Evolutionary conservation across 2,329 filamentous ascomycete species (phyloP).

Genomic region (Exophiala dermatitidis): DNA sequence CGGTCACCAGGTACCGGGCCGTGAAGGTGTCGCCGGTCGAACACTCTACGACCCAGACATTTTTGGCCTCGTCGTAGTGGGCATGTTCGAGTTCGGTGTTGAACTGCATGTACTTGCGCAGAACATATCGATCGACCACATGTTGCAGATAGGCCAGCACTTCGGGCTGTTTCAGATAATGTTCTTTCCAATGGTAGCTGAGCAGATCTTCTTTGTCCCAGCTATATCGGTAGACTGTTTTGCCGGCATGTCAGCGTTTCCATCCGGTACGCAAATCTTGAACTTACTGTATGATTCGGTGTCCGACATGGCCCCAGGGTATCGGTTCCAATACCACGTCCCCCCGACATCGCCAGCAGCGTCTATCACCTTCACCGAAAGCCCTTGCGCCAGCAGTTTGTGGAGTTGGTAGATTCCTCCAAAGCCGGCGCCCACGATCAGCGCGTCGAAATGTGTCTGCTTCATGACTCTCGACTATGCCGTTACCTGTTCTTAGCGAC

Average conservation of each 20-base stretch:
- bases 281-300: conserved; percentile 10
- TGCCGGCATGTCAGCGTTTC: background rate
- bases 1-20: conserved; percentile 36
- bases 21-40: conserved; percentile 33
- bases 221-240: conserved; percentile 33
- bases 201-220: conserved; percentile 30
- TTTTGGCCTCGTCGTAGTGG: conserved; percentile 15
- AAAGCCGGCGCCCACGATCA: conserved; percentile 30
- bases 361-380: conserved; percentile 46
- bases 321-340: conserved; percentile 36
- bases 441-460: conserved; percentile 22
- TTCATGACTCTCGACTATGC: background rate
- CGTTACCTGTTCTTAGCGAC: too few species aligned
- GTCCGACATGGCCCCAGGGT: conserved; percentile 34
- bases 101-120: conserved; percentile 43
- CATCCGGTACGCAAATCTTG: background rate
- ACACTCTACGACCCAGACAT: conserved; percentile 40
- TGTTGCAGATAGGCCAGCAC: conserved; percentile 43
- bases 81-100: conserved; percentile 38
- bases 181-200: conserved; percentile 17
- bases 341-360: conserved; percentile 41
- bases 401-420: conserved; percentile 48
- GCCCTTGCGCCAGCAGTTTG: conserved; percentile 44
- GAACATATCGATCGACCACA: conserved; percentile 40
- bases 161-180: conserved; percentile 30